phyloP scores from a whole-genome alignment of 2,329 filamentous ascomycete species.

The Akanthomyces muscarius region DNA sequence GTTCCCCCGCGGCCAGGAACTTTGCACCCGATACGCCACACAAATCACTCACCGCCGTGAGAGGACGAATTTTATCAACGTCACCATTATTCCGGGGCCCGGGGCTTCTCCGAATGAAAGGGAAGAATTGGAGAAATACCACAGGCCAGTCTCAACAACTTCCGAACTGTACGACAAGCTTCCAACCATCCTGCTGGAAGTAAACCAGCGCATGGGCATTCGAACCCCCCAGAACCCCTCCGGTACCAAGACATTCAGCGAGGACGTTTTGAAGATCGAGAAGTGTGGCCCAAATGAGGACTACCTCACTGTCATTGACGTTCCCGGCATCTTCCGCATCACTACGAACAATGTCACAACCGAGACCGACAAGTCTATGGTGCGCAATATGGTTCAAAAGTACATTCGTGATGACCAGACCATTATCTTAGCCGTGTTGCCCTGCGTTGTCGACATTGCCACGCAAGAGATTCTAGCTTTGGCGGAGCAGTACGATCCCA shows the following conservation, averaged over 20 bases:
- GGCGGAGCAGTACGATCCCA: slow-evolving; percentile 33
- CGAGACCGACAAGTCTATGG: slow-evolving; percentile 40
- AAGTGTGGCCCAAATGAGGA: slow-evolving; percentile 42
- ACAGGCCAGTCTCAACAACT: slow-evolving; percentile 21
- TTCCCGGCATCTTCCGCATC: slow-evolving; percentile 49
- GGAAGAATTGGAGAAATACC: slow-evolving; percentile 15
- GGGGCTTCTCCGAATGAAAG: slow-evolving; percentile 20
- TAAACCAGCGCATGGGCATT: slow-evolving; percentile 44
- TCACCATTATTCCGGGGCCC: slow-evolving; percentile 40
- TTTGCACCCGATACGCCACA: slow-evolving; percentile 32
- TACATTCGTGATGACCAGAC: slow-evolving; percentile 46
- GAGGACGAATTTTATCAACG: slow-evolving; percentile 28
- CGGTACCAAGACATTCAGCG: slow-evolving; percentile 37
- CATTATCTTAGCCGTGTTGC: slow-evolving; percentile 38
- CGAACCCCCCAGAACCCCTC: slow-evolving; percentile 21
- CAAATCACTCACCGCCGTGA: slow-evolving; percentile 34
- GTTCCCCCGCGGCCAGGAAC: slow-evolving; percentile 27
- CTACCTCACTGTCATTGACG: slow-evolving; percentile 51
- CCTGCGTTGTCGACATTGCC: slow-evolving; percentile 40
- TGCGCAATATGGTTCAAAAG: slow-evolving; percentile 43
- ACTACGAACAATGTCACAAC: slow-evolving; percentile 39
- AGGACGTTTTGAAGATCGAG: slow-evolving; percentile 39
- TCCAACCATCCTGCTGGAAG: slow-evolving; percentile 32
- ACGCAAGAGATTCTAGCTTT: slow-evolving; percentile 43
- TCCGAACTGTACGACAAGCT: slow-evolving; percentile 31